Conservation (phyloP, 495 filamentous ascomycete species). For the Hypoxylon perforatum region DNA sequence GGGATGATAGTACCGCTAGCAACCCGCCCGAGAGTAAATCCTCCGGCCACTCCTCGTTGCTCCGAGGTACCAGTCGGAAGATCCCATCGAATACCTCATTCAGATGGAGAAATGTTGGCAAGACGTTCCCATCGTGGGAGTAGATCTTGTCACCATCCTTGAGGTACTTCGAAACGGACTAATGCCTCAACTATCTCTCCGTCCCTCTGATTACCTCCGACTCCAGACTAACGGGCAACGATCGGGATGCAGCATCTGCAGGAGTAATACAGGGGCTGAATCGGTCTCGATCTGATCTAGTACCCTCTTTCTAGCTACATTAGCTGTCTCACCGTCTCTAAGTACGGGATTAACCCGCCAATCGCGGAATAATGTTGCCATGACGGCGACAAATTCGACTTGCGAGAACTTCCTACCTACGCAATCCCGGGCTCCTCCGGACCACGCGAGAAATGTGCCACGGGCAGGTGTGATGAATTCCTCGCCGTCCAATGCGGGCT, state of each 20-base stretch:
- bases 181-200: too few species aligned
- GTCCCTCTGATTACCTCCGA: background rate
- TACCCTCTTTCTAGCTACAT: constrained; percentile 43
- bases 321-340: constrained; percentile 44
- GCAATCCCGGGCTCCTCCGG: constrained; percentile 57
- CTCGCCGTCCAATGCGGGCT: background rate
- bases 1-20: too few species aligned
- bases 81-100: too few species aligned
- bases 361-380: constrained; percentile 55
- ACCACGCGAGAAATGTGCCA: constrained; percentile 61
- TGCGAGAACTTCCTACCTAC: constrained; percentile 63
- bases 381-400: constrained; percentile 63
- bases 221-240: constrained; percentile 43
- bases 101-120: too few species aligned
- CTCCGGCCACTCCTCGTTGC: too few species aligned
- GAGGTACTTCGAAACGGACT: too few species aligned
- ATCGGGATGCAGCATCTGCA: constrained; percentile 56
- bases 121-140: too few species aligned
- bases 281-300: constrained; percentile 50
- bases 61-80: too few species aligned
- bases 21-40: too few species aligned
- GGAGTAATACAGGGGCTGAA: constrained; percentile 45
- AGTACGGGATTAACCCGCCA: constrained; percentile 43
- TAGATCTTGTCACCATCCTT: too few species aligned
- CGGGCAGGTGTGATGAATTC: constrained; percentile 47